phyloP scores from a whole-genome alignment of 2,329 filamentous ascomycete species.

The Elsinoe australis region DNA sequence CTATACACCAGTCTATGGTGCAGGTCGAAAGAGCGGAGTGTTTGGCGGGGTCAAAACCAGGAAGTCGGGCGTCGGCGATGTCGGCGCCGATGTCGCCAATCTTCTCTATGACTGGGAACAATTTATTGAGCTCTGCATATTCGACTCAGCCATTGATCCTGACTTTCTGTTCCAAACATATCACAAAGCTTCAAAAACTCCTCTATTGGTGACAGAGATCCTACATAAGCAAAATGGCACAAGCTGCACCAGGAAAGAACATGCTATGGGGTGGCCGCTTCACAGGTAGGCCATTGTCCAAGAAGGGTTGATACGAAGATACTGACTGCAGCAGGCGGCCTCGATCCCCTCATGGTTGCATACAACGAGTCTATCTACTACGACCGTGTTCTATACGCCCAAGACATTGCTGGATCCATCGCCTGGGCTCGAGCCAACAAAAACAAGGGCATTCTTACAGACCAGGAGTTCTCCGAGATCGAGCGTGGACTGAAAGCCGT shows the following conservation, averaged over 20 bases:
- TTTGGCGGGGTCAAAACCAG: conserved; percentile 1
- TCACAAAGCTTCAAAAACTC: background rate
- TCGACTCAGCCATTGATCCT: background rate
- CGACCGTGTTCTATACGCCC: conserved; percentile 67
- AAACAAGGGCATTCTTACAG: conserved; percentile 64
- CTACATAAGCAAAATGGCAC: conserved; percentile 12
- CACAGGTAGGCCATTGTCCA: conserved; percentile 38
- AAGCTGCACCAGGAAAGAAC: conserved; percentile 32
- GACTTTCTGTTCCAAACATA: background rate
- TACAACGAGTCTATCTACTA: conserved; percentile 79
- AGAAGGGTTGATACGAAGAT: background rate
- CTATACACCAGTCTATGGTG: too few relatives aligned
- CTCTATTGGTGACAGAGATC: too few relatives aligned
- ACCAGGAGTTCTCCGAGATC: conserved; percentile 65
- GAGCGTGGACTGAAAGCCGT: conserved; percentile 60
- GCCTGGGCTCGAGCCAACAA: conserved; percentile 75
- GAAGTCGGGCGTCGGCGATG: conserved; percentile 2
- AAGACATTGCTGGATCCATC: conserved; percentile 73
- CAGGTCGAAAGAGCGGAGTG: background rate
- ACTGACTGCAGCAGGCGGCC: conserved; percentile 50
- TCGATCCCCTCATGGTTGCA: conserved; percentile 77
- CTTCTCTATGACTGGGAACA: too few relatives aligned
- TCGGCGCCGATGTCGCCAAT: conserved; percentile 12
- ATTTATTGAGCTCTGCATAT: too few relatives aligned
- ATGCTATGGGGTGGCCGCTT: conserved; percentile 58